Evolutionary conservation across 2,329 filamentous ascomycete genomes (phyloP).

Genomic region (Septoria linicola): DNA sequence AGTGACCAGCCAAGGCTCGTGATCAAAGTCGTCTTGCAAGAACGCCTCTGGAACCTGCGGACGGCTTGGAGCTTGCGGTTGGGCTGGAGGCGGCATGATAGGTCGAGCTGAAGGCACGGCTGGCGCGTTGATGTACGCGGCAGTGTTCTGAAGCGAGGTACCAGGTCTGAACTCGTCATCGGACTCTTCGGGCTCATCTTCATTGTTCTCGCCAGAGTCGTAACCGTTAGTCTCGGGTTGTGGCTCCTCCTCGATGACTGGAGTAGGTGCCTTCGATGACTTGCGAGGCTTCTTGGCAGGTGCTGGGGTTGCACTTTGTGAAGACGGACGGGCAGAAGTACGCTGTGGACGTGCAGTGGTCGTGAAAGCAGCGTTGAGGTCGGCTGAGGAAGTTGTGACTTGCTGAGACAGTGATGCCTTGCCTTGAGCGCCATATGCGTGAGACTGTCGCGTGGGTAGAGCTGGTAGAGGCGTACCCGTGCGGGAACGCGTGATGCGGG

Average conservation of each 20-base stretch:
- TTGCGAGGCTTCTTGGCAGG: neutral
- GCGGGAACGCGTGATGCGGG: slow-evolving; percentile 20
- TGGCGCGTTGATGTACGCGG: slow-evolving; percentile 13
- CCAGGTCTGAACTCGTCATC: slow-evolving; percentile 11
- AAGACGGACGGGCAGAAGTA: slow-evolving; percentile 8
- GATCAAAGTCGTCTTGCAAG: neutral
- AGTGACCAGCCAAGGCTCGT: slow-evolving; percentile 5
- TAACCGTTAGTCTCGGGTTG: slow-evolving; percentile 9
- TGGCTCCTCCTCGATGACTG: slow-evolving; percentile 7
- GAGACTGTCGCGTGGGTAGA: slow-evolving; percentile 19
- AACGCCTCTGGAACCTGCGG: neutral
- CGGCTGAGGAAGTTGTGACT: slow-evolving; percentile 14
- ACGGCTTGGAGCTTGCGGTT: neutral
- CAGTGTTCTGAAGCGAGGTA: slow-evolving; percentile 15
- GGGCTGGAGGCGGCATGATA: neutral
- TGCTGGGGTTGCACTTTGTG: slow-evolving; percentile 1
- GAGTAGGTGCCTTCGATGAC: slow-evolving; percentile 1
- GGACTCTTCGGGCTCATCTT: slow-evolving; percentile 2
- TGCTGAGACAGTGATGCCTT: slow-evolving; percentile 21
- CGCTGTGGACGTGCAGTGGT: slow-evolving; percentile 14
- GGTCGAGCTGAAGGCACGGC: neutral
- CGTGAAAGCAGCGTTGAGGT: slow-evolving; percentile 21
- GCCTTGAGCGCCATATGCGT: slow-evolving; percentile 25
- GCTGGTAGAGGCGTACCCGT: slow-evolving; percentile 20
- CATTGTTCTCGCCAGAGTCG: neutral